Conservation (phyloP, 768 basidiomycete genomes). For the Lactarius sanguifluus region DNA sequence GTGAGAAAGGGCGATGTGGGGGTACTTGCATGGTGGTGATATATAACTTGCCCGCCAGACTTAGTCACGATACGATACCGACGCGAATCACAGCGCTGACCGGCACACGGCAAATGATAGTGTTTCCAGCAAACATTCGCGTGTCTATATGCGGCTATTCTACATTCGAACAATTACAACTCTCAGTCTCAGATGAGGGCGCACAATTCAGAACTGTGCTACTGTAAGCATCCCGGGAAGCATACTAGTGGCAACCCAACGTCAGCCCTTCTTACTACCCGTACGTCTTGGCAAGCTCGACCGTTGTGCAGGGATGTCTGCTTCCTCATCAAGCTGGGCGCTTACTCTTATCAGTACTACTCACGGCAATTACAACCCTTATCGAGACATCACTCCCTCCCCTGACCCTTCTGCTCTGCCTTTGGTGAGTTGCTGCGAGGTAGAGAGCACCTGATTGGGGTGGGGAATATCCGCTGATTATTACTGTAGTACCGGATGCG, state of each 20-base stretch:
- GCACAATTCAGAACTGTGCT: not conserved
- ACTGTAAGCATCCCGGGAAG: not conserved
- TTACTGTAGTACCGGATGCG: not conserved
- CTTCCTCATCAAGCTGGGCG: not conserved
- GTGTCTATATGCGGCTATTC: slow-evolving; percentile 6
- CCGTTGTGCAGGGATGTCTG: not conserved
- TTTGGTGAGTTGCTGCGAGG: not conserved
- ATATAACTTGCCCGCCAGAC: not conserved
- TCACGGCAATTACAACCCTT: not conserved
- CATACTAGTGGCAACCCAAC: not conserved
- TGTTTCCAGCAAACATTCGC: not conserved
- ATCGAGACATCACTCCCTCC: not conserved
- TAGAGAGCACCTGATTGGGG: not conserved
- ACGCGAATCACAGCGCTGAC: slow-evolving; percentile 6
- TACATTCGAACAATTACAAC: not conserved
- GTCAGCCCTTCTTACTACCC: not conserved
- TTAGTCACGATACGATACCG: slow-evolving; percentile 7
- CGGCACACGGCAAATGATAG: not conserved
- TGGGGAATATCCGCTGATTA: not conserved
- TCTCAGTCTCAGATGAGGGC: not conserved
- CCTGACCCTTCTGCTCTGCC: not conserved
- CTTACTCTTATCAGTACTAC: not conserved
- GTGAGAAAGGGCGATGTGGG: not conserved
- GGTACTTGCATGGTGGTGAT: not conserved
- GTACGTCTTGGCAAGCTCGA: not conserved